Percentiles rank a stretch among this genome's conserved stretches.
These are phyloP conservation scores for Dryas drummondii DNA, from an alignment of 306 rosid species.

Conservation along the genomic window DNA sequence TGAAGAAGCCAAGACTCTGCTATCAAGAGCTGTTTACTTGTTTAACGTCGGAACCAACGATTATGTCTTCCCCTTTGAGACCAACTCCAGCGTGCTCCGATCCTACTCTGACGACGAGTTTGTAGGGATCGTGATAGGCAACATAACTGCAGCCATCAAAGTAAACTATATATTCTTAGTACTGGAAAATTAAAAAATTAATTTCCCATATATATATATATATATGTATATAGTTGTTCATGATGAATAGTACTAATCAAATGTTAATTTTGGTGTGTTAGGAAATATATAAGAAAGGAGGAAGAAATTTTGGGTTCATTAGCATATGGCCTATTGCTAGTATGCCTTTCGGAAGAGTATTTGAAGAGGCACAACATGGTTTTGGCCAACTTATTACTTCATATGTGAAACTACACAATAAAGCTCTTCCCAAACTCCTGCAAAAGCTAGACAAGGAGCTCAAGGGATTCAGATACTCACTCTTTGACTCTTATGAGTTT, in stretches of 20 bases:
- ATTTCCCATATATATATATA: background rate
- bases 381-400: background rate
- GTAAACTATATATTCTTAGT: slow-evolving; percentile 2
- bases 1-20: slow-evolving; percentile 17
- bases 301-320: slow-evolving; percentile 33
- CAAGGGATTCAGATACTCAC: slow-evolving; percentile 24
- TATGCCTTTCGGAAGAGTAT: slow-evolving; percentile 11
- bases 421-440: slow-evolving; percentile 20
- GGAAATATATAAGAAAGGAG: slow-evolving; percentile 33
- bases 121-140: slow-evolving; percentile 36
- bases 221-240: background rate
- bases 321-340: slow-evolving; percentile 9
- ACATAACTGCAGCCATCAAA: slow-evolving; percentile 30
- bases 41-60: slow-evolving; percentile 36
- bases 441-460: slow-evolving; percentile 9
- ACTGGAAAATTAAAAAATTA: background rate
- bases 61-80: background rate
- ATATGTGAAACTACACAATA: slow-evolving; percentile 10
- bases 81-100: slow-evolving; percentile 11
- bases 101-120: slow-evolving; percentile 5
- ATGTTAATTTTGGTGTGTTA: background rate
- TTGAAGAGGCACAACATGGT: background rate
- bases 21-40: slow-evolving; percentile 31
- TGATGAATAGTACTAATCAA: background rate
- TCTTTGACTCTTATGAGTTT: background rate